These are phyloP conservation scores for Funneliformis mosseae DNA, from an alignment of 192 early-diverging fungal species.

Conservation along the genomic window DNA sequence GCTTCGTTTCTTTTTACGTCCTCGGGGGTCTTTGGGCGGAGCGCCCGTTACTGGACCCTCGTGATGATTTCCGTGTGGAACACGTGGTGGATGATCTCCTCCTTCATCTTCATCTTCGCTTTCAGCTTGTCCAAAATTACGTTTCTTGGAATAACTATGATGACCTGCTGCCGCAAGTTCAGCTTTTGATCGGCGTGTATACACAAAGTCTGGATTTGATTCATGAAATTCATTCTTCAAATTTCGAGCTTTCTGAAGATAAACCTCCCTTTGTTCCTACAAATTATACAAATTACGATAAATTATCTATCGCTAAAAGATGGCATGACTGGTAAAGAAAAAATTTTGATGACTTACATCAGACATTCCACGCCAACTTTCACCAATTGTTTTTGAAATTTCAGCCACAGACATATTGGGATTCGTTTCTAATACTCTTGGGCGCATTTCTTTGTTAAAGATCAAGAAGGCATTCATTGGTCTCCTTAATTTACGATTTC, in stretches of 20 bases:
- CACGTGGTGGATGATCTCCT: not conserved
- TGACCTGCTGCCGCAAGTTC: constrained; percentile 55
- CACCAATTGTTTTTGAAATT: constrained; percentile 59
- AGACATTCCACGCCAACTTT: constrained; percentile 53
- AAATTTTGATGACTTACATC: constrained; percentile 36
- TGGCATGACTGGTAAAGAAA: not conserved
- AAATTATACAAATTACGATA: not conserved
- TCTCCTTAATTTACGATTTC: constrained; percentile 53
- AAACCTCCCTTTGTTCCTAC: constrained; percentile 45
- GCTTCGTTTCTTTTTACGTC: constrained; percentile 64
- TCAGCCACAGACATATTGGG: constrained; percentile 61
- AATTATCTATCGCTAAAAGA: not conserved
- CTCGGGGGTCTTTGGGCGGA: constrained; percentile 44
- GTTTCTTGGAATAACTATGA: constrained; percentile 38
- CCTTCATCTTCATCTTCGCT: not conserved
- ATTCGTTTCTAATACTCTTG: constrained; percentile 53
- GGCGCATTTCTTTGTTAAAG: constrained; percentile 63
- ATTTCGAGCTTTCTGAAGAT: constrained; percentile 49
- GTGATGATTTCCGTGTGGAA: not conserved
- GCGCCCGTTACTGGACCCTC: not conserved
- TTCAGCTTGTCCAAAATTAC: not conserved
- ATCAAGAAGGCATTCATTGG: constrained; percentile 64
- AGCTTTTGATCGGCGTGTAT: constrained; percentile 61
- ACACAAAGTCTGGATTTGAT: constrained; percentile 58
- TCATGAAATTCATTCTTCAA: constrained; percentile 54